Evolutionary conservation across 2,329 filamentous ascomycete species (phyloP).

Genomic region (Monilinia polystroma): DNA sequence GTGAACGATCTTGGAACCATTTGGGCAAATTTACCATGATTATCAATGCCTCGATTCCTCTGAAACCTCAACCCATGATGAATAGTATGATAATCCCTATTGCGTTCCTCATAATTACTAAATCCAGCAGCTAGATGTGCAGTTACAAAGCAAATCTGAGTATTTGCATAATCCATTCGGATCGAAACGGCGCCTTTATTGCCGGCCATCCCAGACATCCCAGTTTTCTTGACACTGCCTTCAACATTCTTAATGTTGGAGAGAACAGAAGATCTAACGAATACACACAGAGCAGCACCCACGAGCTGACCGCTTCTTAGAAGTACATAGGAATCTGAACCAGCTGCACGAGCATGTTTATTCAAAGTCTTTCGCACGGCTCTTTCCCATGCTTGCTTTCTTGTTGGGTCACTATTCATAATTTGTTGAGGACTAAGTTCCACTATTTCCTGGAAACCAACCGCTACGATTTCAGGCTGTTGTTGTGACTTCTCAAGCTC

Average conservation of each 20-base stretch:
- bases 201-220: conserved; percentile 93
- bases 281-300: conserved; percentile 87
- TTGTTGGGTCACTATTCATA: conserved; percentile 92
- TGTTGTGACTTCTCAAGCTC: conserved; percentile 54
- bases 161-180: conserved; percentile 90
- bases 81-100: conserved; percentile 72
- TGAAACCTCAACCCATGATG: conserved; percentile 86
- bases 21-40: conserved; percentile 62
- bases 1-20: conserved; percentile 1
- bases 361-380: conserved; percentile 80
- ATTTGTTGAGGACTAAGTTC: conserved; percentile 96
- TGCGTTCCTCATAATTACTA: conserved; percentile 93
- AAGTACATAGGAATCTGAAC: conserved; percentile 79
- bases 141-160: conserved; percentile 90
- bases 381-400: conserved; percentile 82
- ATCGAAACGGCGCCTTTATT: conserved; percentile 98
- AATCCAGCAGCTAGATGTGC: conserved; percentile 96
- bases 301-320: conserved; percentile 91
- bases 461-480: conserved; percentile 80
- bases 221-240: conserved; percentile 89
- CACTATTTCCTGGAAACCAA: conserved; percentile 98
- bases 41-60: conserved; percentile 83
- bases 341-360: conserved; percentile 59
- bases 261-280: conserved; percentile 76
- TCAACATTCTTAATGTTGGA: conserved; percentile 93